A percentile compares a stretch with the other conserved stretches of the same genome.
Conservation (phyloP, 148 eudicot species). For the Amaranthus hypochondriacus region DNA sequence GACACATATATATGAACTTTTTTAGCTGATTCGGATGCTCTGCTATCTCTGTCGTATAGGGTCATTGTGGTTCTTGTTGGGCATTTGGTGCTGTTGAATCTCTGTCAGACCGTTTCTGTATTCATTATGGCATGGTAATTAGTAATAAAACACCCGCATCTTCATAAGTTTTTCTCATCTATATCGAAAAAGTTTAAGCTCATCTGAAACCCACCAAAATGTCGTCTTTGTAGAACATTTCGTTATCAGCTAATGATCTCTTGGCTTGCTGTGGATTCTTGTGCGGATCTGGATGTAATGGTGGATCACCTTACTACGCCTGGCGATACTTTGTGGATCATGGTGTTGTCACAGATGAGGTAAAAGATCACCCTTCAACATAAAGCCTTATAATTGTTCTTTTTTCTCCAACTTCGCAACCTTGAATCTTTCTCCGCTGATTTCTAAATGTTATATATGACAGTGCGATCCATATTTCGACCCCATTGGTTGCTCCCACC, state of each 20-base stretch:
- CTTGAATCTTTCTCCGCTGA: not conserved
- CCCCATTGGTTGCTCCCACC: conserved; percentile 73
- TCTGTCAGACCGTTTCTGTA: conserved; percentile 88
- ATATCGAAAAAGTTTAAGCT: not conserved
- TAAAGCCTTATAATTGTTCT: not conserved
- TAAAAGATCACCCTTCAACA: conserved; percentile 19
- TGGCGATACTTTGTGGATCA: conserved; percentile 71
- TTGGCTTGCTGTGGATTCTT: conserved; percentile 90
- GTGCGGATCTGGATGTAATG: conserved; percentile 90
- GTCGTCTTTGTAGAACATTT: conserved; percentile 44
- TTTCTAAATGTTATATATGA: conserved; percentile 13
- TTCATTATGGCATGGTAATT: conserved; percentile 55
- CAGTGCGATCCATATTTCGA: conserved; percentile 97
- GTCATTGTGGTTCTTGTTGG: conserved; percentile 99
- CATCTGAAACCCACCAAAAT: conserved; percentile 2
- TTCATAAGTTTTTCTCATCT: not conserved
- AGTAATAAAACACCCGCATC: not conserved
- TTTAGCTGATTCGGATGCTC: conserved; percentile 7
- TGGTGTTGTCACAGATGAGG: conserved; percentile 92
- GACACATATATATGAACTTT: not conserved
- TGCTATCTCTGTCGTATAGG: conserved; percentile 37
- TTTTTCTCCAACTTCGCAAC: not conserved
- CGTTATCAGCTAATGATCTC: conserved; percentile 86
- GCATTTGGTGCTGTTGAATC: conserved; percentile 96
- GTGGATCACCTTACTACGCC: conserved; percentile 75